These are phyloP conservation scores for Xerophyta viscosa DNA, from an alignment of 106 monocot genomes.

Conservation along the genomic window DNA sequence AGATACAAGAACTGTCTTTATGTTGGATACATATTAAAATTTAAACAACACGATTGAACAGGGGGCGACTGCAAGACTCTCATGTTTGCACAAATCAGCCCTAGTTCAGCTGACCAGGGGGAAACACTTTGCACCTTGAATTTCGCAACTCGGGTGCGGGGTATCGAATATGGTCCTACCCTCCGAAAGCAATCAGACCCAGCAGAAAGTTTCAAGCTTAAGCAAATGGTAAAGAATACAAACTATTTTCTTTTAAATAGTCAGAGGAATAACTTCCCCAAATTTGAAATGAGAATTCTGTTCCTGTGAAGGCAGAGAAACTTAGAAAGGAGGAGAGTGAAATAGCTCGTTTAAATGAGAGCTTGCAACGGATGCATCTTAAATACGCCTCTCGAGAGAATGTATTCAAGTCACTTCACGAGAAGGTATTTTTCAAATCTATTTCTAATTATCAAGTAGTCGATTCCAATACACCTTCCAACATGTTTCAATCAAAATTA, in stretches of 20 bases:
- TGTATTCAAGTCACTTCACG: constrained; percentile 65
- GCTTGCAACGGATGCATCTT: constrained; percentile 69
- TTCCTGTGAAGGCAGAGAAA: constrained; percentile 68
- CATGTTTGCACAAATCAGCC: constrained; percentile 95
- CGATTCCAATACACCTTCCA: neutral
- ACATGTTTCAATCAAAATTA: neutral
- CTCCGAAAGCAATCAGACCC: constrained; percentile 78
- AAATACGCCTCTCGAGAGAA: constrained; percentile 78
- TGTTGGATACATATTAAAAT: neutral
- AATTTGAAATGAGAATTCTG: constrained; percentile 1
- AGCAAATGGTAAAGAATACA: constrained; percentile 77
- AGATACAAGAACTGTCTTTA: too few species aligned
- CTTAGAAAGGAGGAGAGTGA: constrained; percentile 80
- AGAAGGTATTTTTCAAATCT: constrained; percentile 40
- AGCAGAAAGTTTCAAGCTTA: constrained; percentile 69
- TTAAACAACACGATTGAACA: constrained; percentile 13
- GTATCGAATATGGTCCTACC: constrained; percentile 73
- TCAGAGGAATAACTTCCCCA: neutral
- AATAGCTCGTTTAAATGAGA: constrained; percentile 57
- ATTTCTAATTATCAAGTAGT: too few species aligned
- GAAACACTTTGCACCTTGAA: constrained; percentile 87
- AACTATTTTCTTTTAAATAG: neutral
- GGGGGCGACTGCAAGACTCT: constrained; percentile 98
- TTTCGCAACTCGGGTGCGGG: constrained; percentile 78
- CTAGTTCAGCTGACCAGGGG: constrained; percentile 73